A percentile compares a stretch with the other conserved stretches of the same genome.
Evolutionary conservation across 495 filamentous ascomycete species (phyloP).

Genomic region (Hypoxylon subgilvum): DNA sequence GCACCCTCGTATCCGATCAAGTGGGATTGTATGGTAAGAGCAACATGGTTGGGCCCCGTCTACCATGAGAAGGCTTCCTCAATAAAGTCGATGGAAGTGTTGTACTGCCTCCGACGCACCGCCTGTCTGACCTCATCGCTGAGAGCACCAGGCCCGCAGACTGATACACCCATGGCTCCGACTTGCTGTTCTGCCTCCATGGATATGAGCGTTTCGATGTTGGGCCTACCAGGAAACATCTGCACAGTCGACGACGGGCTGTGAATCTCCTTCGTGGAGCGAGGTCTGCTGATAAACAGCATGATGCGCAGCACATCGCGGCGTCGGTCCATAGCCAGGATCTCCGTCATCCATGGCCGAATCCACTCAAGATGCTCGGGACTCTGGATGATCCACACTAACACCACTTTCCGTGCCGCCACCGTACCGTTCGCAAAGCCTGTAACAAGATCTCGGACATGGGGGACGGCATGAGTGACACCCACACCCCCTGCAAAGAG

Average conservation of each 20-base stretch:
- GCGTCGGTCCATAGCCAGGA: conserved; percentile 80
- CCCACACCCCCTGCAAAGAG: conserved; percentile 88
- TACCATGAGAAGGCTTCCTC: conserved; percentile 96
- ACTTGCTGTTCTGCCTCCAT: conserved; percentile 77
- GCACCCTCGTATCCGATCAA: too few relatives aligned
- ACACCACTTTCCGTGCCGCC: conserved; percentile 77
- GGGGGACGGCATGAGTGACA: conserved; percentile 84
- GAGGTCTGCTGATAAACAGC: conserved; percentile 88
- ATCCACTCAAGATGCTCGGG: conserved; percentile 94
- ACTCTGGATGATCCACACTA: conserved; percentile 90
- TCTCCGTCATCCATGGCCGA: conserved; percentile 91
- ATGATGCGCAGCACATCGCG: conserved; percentile 82
- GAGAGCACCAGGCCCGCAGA: conserved; percentile 89
- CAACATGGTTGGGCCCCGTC: too few relatives aligned
- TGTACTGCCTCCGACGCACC: conserved; percentile 67
- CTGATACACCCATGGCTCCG: conserved; percentile 82
- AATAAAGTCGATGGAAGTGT: conserved; percentile 80
- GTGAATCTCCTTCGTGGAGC: conserved; percentile 78
- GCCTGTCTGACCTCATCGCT: conserved; percentile 84
- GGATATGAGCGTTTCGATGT: conserved; percentile 72
- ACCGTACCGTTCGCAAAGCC: conserved; percentile 72
- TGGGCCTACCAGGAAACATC: conserved; percentile 81
- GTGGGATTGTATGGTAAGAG: too few relatives aligned
- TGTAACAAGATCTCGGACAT: conserved; percentile 74
- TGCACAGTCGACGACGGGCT: conserved; percentile 81